These are phyloP conservation scores for Hibiscus mutabilis DNA, from an alignment of 345 rosid species.

Conservation along the genomic window DNA sequence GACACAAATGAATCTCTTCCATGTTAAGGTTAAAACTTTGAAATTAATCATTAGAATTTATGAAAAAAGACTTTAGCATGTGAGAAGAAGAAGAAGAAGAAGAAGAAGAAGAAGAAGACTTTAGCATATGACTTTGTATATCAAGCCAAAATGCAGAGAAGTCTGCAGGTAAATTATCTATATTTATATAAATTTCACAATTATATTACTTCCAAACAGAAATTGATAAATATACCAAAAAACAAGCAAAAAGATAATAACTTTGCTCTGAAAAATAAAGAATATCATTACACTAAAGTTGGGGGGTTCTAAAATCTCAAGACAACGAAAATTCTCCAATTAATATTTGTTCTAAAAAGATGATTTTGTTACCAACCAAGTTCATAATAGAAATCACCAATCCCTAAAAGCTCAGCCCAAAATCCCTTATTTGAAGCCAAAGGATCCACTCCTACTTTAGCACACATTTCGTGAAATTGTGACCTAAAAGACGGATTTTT, in stretches of 20 bases:
- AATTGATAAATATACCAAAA: no score
- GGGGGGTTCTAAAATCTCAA: not conserved
- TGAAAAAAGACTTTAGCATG: no score
- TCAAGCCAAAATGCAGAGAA: not conserved
- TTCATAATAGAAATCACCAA: conserved; percentile 95
- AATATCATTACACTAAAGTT: not conserved
- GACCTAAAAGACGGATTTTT: conserved; percentile 75
- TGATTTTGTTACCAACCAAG: conserved; percentile 42
- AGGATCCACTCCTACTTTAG: conserved; percentile 95
- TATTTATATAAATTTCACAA: not conserved
- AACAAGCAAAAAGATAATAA: not conserved
- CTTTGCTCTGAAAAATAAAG: not conserved
- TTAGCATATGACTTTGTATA: conserved; percentile 6
- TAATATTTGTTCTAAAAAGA: not conserved
- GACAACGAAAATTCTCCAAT: no score
- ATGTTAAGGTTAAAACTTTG: no score
- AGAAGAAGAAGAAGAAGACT: not conserved
- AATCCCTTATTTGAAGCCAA: conserved; percentile 89
- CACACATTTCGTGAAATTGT: conserved; percentile 84
- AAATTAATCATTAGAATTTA: no score
- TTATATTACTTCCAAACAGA: no score
- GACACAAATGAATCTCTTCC: no score
- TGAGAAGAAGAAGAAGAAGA: no score
- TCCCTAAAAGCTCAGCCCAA: conserved; percentile 96
- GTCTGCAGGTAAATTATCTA: not conserved